Conservation (phyloP, 768 basidiomycete genomes). For the Leccinellum rugosiceps region DNA sequence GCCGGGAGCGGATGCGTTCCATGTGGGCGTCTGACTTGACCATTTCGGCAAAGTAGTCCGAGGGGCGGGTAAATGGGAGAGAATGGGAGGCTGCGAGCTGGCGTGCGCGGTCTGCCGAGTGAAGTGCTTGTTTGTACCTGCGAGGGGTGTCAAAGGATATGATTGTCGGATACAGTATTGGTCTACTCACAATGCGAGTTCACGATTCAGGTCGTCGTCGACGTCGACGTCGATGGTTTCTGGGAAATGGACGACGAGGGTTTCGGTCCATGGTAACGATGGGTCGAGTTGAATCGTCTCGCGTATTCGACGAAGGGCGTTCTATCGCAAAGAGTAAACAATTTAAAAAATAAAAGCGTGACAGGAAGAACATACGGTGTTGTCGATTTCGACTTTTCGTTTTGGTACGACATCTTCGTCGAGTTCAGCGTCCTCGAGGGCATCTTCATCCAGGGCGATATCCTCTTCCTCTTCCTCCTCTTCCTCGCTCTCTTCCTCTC, state of each 20-base stretch:
- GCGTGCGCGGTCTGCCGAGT: slow-evolving; percentile 73
- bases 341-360: background rate
- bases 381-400: slow-evolving; percentile 70
- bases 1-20: slow-evolving; percentile 89
- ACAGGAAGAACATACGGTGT: slow-evolving; percentile 50
- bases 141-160: background rate
- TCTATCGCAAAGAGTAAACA: slow-evolving; percentile 37
- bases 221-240: slow-evolving; percentile 73
- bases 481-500: slow-evolving; percentile 33
- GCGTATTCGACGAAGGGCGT: slow-evolving; percentile 77
- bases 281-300: slow-evolving; percentile 72
- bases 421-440: slow-evolving; percentile 55
- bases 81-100: slow-evolving; percentile 74
- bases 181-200: slow-evolving; percentile 82
- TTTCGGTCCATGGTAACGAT: slow-evolving; percentile 82
- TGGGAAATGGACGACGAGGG: slow-evolving; percentile 68
- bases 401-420: slow-evolving; percentile 81
- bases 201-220: slow-evolving; percentile 87
- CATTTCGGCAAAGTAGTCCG: slow-evolving; percentile 98
- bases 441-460: slow-evolving; percentile 74
- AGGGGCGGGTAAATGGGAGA: slow-evolving; percentile 85
- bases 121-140: slow-evolving; percentile 95
- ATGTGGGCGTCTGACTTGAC: slow-evolving; percentile 96
- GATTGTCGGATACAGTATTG: background rate
- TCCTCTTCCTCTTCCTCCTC: slow-evolving; percentile 37